phyloP scores from a whole-genome alignment of 345 rosid species.

The Durio zibethinus region DNA sequence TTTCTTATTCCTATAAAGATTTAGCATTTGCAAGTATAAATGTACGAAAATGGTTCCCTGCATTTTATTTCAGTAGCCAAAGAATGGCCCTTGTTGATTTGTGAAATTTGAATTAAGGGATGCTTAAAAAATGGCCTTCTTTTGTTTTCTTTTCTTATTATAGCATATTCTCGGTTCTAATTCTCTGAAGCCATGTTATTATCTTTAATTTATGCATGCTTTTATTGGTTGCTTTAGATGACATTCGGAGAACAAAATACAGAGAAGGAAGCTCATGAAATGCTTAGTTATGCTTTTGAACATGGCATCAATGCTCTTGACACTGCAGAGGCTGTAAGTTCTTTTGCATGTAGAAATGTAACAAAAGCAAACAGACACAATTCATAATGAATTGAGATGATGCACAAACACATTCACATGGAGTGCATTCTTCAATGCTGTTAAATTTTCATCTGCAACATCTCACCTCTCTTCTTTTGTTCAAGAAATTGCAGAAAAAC shows the following conservation, averaged over 20 bases:
- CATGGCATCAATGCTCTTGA: constrained; percentile 70
- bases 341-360: not conserved
- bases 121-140: not conserved
- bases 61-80: not conserved
- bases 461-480: not conserved
- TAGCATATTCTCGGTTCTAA: not conserved
- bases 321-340: constrained; percentile 80
- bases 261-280: constrained; percentile 82
- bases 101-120: not conserved
- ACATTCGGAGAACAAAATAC: constrained; percentile 88
- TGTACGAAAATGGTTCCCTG: too few relatives aligned
- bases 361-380: not conserved
- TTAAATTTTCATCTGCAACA: not conserved
- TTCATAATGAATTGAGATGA: not conserved
- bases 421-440: constrained; percentile 2
- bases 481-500: not conserved
- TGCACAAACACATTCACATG: not conserved
- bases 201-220: constrained; percentile 10
- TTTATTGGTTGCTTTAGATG: constrained; percentile 50
- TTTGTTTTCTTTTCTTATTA: constrained; percentile 3
- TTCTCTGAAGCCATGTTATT: not conserved
- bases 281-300: constrained; percentile 67
- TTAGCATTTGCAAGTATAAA: too few relatives aligned
- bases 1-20: too few relatives aligned
- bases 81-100: not conserved